Base-by-base conservation (phyloP, 768 basidiomycete genomes). In the Chalciporus piperatus region DNA sequence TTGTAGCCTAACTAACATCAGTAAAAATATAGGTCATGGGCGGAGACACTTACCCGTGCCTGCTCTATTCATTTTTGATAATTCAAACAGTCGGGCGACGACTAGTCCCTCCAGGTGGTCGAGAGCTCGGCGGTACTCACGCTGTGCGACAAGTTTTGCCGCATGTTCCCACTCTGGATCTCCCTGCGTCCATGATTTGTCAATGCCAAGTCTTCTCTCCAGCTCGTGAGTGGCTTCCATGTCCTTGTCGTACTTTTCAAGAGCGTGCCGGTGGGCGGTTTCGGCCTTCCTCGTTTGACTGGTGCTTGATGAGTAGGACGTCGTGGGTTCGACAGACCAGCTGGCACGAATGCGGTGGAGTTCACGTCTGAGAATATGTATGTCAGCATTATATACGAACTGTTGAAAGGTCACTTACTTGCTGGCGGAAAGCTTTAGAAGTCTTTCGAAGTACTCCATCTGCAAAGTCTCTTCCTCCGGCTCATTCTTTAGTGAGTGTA, bases 31-130 rank as follows among this genome's bases (percentile, higher is more conserved):
- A 25, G 7, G 7, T 25, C 23, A 33, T 22, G 16, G 19, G 9
- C 20, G 12, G 22, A 53, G 41, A 11, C 28, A 51, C 54, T 17
- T 25, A 62, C 63, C 61, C 10, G 56, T 59, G 2, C 52, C 42
- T 4, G 57, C 56, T 32, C 43, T 42, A 22, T 61, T 63, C 52
- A 63, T 57, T 44, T 63, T 65, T 11, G 54, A 48, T 2, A 65
- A 42, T 37, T 61, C 62, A 23, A 61, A 61, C 2, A 63, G 51
- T 2, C 58, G 39, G 2, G 56, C 40, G 0, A 61, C 51, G 13
- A 62, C 40, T 8, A 62, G 40, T 0, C 47, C 32, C 42, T 62
- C 59, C 3, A 64, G 48, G 17, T 11, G 13, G 22, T 62, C 53
- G 16, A 64, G 51, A 2, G 51, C 51, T 1, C 39, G 9, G 4